Evolutionary conservation across 176 grass and related monocot genomes (phyloP).

Genomic region (barley (Hordeum vulgare)): DNA sequence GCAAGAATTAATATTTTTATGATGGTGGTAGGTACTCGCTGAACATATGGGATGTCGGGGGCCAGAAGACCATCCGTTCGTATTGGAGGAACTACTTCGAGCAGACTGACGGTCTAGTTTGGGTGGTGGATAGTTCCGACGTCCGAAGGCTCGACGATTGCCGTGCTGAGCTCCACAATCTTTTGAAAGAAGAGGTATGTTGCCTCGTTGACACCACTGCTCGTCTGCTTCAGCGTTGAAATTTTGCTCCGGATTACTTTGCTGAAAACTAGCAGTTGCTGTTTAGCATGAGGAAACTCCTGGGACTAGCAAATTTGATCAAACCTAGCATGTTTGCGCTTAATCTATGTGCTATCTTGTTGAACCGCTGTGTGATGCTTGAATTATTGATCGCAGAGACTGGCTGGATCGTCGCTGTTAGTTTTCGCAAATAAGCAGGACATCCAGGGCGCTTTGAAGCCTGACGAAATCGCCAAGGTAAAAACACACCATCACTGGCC

Average conservation of each 20-base stretch:
- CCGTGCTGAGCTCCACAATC: conserved; percentile 50
- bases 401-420: conserved; percentile 55
- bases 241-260: neutral
- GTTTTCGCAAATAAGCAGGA: conserved; percentile 70
- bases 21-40: conserved; percentile 43
- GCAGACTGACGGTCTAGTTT: conserved; percentile 59
- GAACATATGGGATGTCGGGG: conserved; percentile 74
- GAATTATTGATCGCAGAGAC: conserved; percentile 27
- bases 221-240: neutral
- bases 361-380: neutral
- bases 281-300: neutral
- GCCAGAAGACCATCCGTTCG: conserved; percentile 64
- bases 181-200: conserved; percentile 64
- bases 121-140: conserved; percentile 20
- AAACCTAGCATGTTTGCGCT: neutral
- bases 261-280: neutral
- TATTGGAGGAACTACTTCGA: conserved; percentile 75
- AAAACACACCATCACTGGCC: too few relatives aligned
- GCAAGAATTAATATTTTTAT: neutral
- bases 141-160: conserved; percentile 45
- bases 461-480: neutral
- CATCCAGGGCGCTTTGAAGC: conserved; percentile 48
- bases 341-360: neutral
- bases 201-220: too few relatives aligned
- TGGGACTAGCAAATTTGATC: neutral